Evolutionary conservation across 495 filamentous ascomycete genomes (phyloP).

Genomic region (Aspergillus indologenus): DNA sequence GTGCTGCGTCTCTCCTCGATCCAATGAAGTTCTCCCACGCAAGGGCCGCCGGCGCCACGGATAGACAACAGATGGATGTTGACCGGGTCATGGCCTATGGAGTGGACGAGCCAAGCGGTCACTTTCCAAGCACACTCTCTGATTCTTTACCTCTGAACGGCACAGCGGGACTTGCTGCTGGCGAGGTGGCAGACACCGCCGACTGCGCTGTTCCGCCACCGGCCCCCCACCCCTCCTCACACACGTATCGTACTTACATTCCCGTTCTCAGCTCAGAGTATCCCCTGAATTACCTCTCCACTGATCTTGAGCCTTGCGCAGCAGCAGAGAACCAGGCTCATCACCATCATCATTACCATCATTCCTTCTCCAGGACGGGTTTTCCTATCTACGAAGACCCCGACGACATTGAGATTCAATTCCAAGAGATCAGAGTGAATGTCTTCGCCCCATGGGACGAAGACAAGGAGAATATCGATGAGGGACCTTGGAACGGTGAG

Average conservation of each 20-base stretch:
- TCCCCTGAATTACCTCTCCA: not conserved
- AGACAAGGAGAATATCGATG: conserved; percentile 18
- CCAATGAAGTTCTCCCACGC: not conserved
- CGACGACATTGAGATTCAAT: conserved; percentile 1
- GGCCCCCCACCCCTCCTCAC: not conserved
- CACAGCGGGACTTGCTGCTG: not conserved
- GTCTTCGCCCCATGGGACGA: conserved; percentile 13
- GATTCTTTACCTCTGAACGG: not conserved
- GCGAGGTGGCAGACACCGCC: not conserved
- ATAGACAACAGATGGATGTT: not conserved
- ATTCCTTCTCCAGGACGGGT: not conserved
- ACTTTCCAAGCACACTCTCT: not conserved
- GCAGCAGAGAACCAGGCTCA: not conserved
- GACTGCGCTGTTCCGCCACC: not conserved
- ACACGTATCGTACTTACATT: not conserved
- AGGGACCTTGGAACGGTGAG: not conserved
- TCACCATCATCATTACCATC: not conserved
- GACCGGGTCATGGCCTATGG: not conserved
- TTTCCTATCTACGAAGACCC: conserved; percentile 27
- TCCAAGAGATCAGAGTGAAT: not conserved
- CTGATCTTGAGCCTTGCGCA: not conserved
- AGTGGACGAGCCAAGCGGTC: not conserved
- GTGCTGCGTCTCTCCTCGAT: too few relatives aligned
- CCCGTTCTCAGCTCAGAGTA: not conserved
- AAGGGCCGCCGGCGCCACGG: not conserved